A percentile compares a stretch with the other conserved stretches of the same genome.
phyloP scores from a whole-genome alignment of 2,329 filamentous ascomycete genomes.

The Neoascochyta sp. region DNA sequence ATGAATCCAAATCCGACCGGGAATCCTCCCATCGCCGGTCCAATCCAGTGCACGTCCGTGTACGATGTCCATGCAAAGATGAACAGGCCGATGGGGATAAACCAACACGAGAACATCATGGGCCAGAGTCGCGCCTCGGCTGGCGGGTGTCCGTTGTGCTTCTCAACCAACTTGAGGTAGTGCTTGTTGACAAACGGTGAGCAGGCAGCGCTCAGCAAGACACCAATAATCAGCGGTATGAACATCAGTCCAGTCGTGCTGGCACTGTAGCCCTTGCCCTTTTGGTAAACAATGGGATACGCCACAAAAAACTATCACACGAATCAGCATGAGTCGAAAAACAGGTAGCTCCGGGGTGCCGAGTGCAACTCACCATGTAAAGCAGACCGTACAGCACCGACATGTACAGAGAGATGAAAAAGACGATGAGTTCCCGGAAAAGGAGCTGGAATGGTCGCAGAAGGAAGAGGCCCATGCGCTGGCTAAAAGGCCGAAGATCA shows the following conservation, averaged over 20 bases:
- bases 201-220: constrained; percentile 63
- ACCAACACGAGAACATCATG: constrained; percentile 57
- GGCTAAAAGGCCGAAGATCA: constrained; percentile 63
- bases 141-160: constrained; percentile 68
- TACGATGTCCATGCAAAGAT: constrained; percentile 71
- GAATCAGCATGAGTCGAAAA: no score
- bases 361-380: constrained; percentile 54
- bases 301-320: constrained; percentile 53
- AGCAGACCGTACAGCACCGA: constrained; percentile 70
- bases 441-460: constrained; percentile 81
- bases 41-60: constrained; percentile 62
- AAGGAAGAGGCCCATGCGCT: constrained; percentile 71
- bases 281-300: constrained; percentile 64
- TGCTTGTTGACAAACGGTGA: constrained; percentile 75
- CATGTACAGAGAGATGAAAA: constrained; percentile 83
- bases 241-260: constrained; percentile 81
- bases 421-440: constrained; percentile 78
- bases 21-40: constrained; percentile 64
- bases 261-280: constrained; percentile 73
- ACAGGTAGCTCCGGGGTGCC: constrained; percentile 4
- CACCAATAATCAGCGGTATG: constrained; percentile 75
- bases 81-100: constrained; percentile 64
- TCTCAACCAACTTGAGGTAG: constrained; percentile 62
- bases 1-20: constrained; percentile 75
- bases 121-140: constrained; percentile 76